Evolutionary conservation across 1,284 basidiomycete species (phyloP), one percentile per base, ranked within the genome.

Genomic region (Ustilago esculenta): DNA sequence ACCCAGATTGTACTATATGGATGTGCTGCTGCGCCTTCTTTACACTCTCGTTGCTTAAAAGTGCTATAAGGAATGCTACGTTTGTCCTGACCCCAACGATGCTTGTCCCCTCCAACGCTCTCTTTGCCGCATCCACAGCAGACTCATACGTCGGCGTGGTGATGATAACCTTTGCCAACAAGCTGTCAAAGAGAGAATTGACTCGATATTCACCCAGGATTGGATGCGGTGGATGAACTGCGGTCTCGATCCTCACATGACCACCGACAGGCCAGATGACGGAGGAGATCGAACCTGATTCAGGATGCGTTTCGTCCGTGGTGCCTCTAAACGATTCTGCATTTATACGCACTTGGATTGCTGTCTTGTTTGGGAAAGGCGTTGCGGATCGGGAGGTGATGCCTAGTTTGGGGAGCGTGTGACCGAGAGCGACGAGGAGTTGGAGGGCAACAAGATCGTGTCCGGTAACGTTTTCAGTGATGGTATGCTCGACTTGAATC

Each of bases 101-200:
- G 20, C 17, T 21, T 10, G 60, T 59, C 5, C 35, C 54, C 8
- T 41, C 30, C 37, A 76, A 25, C 11, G 59, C 50, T 17, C 48
- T 34, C 17, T 18, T 37, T 14, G 56, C 47, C 10, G 45, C 42
- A 4, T 41, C 40, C 1, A 75, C 20, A 6, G 66, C 66, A 5
- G 27, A 21, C 2, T 10, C 18, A 21, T 66, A 72, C 32, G 15
- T 58, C 11, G 54, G 42, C 1, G 65, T 63, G 9, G 72, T 67
- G 15, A 75, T 57, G 46, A 76, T 66, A 9, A 75, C 43, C 35
- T 76, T 76, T 9, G 72, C 74, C 35, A 76, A 27, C 34, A 76
- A 42, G 20, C 63, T 72, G 51, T 76, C 74, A 46, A 72, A 76
- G 4, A 63, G 37, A 14, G 71, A 50, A n/a, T 37, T 50, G 14